These are phyloP conservation scores for Trapa bicornis DNA, from an alignment of 345 rosid species.

Conservation along the genomic window DNA sequence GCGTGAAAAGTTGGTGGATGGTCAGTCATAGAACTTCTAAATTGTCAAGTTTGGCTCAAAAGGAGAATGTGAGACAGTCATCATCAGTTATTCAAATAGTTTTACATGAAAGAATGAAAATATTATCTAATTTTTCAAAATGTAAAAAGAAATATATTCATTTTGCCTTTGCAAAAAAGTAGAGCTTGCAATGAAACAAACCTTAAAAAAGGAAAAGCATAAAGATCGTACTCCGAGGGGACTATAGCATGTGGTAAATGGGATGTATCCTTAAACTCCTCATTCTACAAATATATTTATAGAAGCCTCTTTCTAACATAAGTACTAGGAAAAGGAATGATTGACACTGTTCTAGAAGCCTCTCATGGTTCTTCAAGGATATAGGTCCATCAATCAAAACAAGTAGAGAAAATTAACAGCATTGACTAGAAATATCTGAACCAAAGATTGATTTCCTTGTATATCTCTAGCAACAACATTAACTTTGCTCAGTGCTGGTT, in stretches of 20 bases:
- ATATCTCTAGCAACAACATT: conserved; percentile 55
- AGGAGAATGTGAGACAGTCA: background rate
- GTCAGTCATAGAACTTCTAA: background rate
- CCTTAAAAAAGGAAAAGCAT: background rate
- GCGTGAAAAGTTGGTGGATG: background rate
- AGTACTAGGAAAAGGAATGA: background rate
- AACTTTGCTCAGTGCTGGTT: conserved; percentile 69
- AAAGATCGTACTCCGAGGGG: background rate
- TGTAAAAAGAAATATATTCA: background rate
- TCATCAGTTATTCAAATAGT: background rate
- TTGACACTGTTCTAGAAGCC: background rate
- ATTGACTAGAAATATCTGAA: conserved; percentile 37
- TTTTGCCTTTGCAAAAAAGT: background rate
- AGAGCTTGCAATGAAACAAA: background rate
- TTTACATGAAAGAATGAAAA: background rate
- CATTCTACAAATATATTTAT: background rate
- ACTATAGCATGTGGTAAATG: background rate
- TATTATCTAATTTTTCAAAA: background rate
- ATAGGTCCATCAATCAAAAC: background rate
- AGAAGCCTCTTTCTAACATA: background rate
- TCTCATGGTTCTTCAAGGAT: background rate
- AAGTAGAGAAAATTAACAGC: background rate
- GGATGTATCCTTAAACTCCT: background rate
- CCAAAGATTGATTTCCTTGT: conserved; percentile 32
- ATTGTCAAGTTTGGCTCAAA: background rate